Conservation (phyloP, 306 rosid species). For the Prunus mume region DNA sequence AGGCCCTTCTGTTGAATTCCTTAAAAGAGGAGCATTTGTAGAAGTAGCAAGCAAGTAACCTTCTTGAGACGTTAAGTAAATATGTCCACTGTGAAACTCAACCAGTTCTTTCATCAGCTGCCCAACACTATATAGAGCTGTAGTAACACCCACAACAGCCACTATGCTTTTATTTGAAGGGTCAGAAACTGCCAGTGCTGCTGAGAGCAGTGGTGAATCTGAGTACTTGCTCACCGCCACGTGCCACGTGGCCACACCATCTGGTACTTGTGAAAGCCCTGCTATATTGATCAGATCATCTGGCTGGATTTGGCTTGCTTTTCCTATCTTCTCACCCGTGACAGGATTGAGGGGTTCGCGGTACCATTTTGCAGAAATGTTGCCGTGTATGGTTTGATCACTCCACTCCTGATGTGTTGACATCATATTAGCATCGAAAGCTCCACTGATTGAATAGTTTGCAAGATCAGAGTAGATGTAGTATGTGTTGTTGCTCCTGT, state of each 20-base stretch:
- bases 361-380: slow-evolving; percentile 81
- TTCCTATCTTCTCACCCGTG: slow-evolving; percentile 85
- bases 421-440: slow-evolving; percentile 30
- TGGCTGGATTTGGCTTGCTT: slow-evolving; percentile 77
- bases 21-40: slow-evolving; percentile 68
- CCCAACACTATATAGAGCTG: slow-evolving; percentile 91
- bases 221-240: slow-evolving; percentile 95
- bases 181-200: slow-evolving; percentile 92
- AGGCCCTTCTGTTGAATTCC: slow-evolving; percentile 55
- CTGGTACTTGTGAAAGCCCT: slow-evolving; percentile 84
- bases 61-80: slow-evolving; percentile 85
- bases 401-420: slow-evolving; percentile 58
- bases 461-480: slow-evolving; percentile 86
- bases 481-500: slow-evolving; percentile 76
- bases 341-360: slow-evolving; percentile 91
- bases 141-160: slow-evolving; percentile 96
- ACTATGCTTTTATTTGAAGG: slow-evolving; percentile 75
- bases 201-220: slow-evolving; percentile 92
- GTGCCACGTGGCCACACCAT: slow-evolving; percentile 97
- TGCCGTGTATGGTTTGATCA: slow-evolving; percentile 62
- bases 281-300: slow-evolving; percentile 87
- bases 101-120: slow-evolving; percentile 94
- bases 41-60: slow-evolving; percentile 95
- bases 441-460: slow-evolving; percentile 68
- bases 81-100: slow-evolving; percentile 86